phyloP scores from a whole-genome alignment of 345 rosid genomes.

The Laguncularia racemosa region DNA sequence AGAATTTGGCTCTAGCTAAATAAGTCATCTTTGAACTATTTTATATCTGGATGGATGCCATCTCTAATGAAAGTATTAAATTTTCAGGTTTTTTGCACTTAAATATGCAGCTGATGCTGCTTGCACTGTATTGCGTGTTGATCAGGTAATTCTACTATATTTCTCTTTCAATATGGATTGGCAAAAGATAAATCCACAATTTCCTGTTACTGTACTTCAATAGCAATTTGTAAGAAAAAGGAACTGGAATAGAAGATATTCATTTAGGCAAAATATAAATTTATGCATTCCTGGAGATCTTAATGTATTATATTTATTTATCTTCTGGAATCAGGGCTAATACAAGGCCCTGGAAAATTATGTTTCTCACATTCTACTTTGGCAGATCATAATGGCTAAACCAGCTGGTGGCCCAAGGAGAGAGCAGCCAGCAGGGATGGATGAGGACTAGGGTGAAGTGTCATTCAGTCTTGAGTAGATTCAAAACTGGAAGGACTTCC shows the following conservation, averaged over 20 bases:
- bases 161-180: neutral
- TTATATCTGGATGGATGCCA: too few relatives aligned
- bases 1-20: too few relatives aligned
- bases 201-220: neutral
- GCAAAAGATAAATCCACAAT: neutral
- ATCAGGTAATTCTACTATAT: slow-evolving; percentile 49
- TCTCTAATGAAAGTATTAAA: neutral
- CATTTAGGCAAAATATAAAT: too few relatives aligned
- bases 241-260: too few relatives aligned
- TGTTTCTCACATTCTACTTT: neutral
- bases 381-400: slow-evolving; percentile 92
- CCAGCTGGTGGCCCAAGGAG: slow-evolving; percentile 95
- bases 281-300: too few relatives aligned
- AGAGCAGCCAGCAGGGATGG: slow-evolving; percentile 63
- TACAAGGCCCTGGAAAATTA: too few relatives aligned
- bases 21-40: too few relatives aligned
- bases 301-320: neutral
- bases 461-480: too few relatives aligned
- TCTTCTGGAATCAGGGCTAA: too few relatives aligned
- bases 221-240: too few relatives aligned
- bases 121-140: slow-evolving; percentile 93
- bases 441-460: slow-evolving; percentile 39
- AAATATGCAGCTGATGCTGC: slow-evolving; percentile 97
- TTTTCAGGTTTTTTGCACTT: slow-evolving; percentile 75
- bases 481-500: too few relatives aligned